Evolutionary conservation across 768 basidiomycete genomes (phyloP), one percentile per base, ranked within the genome.

Genomic region (Lentinus tigrinus): DNA sequence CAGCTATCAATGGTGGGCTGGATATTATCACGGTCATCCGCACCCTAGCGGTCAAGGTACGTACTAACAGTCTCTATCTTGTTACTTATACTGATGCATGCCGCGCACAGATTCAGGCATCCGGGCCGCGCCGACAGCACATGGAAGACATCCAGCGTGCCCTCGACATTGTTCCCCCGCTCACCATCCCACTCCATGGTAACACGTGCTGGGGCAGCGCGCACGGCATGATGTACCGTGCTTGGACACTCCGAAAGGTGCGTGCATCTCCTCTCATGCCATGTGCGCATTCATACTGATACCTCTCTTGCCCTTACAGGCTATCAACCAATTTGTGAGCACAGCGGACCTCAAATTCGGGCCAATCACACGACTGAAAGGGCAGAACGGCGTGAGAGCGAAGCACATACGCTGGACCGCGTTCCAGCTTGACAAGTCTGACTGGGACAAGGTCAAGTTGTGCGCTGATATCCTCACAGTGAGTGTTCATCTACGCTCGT

Each of bases 11-110:
- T 23, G 63, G 67, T 19, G 71, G 65, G 0, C 59, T 74, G 0
- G 67, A 75, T 58, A 70, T 72, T 3, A 66, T 76, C 37, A 67
- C 73, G 0, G 60, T 69, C 0, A 64, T 74, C 2, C 53, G 62
- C 0, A 75, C 69, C 0, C 54, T 73, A 1, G 65, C 67, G 0
- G 64, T 74, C 63, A 74, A 74, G 64, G 70, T 72, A 52, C 52
- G 69, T 59, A 10, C 27, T 34, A 3, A 17, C 27, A 47, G 17
- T 37, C 26, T 39, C 47, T 49, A 16, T 16, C 17, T 19, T 40
- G 14, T 16, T 37, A 2, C 28, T 37, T 16, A n/a, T n/a, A n/a
- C n/a, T n/a, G 13, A 13, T 38, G 46, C n/a, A 16, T 6, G 3
- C 40, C 57, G 3, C 60, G 23, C 31, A 31, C 31, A 31, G 31